Evolutionary conservation across 2,329 filamentous ascomycete genomes (phyloP).

Genomic region (Fusarium zealandicum): DNA sequence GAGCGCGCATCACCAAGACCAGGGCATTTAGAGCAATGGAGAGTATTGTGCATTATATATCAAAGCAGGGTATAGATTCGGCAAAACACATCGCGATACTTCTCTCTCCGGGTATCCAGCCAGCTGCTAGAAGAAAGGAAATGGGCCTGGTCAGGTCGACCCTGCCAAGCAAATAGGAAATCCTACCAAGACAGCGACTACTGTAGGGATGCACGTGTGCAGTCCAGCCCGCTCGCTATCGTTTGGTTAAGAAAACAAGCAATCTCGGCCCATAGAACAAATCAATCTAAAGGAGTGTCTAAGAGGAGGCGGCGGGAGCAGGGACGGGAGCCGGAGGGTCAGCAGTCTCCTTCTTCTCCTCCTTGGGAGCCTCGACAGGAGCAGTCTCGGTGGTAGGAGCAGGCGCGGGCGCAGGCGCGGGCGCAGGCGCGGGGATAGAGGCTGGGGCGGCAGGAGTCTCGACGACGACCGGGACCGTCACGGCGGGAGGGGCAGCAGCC

Average conservation of each 20-base stretch:
- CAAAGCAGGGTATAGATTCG: slow-evolving; percentile 45
- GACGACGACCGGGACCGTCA: slow-evolving; percentile 30
- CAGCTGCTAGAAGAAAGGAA: slow-evolving; percentile 38
- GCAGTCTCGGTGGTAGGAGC: slow-evolving; percentile 28
- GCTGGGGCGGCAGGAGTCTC: slow-evolving; percentile 38
- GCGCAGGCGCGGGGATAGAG: slow-evolving; percentile 28
- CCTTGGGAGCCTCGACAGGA: slow-evolving; percentile 38
- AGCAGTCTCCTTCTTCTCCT: slow-evolving; percentile 40
- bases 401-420: slow-evolving; percentile 34
- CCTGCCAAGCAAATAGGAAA: slow-evolving; percentile 6
- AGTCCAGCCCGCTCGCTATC: slow-evolving; percentile 8
- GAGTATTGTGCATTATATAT: slow-evolving; percentile 33
- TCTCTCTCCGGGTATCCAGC: slow-evolving; percentile 46
- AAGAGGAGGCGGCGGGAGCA: slow-evolving; percentile 37
- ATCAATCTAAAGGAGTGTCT: neutral
- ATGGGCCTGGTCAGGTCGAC: slow-evolving; percentile 6
- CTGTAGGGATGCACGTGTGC: slow-evolving; percentile 1
- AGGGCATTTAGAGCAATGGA: slow-evolving; percentile 10
- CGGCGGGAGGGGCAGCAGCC: slow-evolving; percentile 34
- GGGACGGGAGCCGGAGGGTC: slow-evolving; percentile 34
- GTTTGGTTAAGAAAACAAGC: slow-evolving; percentile 4
- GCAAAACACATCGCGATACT: slow-evolving; percentile 39
- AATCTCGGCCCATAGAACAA: slow-evolving; percentile 5
- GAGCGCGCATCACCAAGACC: slow-evolving; percentile 2
- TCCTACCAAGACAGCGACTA: slow-evolving; percentile 3